These are phyloP conservation scores for Aspergillus brasiliensis DNA, from an alignment of 2,329 filamentous ascomycete species.

Conservation along the genomic window DNA sequence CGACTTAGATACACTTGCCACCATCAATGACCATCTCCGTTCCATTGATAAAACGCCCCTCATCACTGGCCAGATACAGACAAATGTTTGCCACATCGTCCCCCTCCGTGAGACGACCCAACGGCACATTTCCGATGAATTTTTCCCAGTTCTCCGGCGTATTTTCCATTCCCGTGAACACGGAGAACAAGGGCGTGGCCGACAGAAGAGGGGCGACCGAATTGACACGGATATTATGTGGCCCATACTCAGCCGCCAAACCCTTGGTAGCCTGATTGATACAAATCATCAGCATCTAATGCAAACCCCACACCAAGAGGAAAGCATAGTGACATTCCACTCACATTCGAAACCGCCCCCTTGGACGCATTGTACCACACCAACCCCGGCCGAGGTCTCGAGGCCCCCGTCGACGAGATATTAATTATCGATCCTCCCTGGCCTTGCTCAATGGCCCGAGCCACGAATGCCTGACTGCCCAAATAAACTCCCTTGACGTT, in stretches of 20 bases:
- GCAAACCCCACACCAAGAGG: background rate
- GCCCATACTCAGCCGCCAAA: slow-evolving; percentile 72
- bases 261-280: slow-evolving; percentile 61
- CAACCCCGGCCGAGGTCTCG: slow-evolving; percentile 45
- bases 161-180: slow-evolving; percentile 45
- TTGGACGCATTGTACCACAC: slow-evolving; percentile 52
- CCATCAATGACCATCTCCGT: slow-evolving; percentile 69
- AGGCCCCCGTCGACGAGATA: slow-evolving; percentile 47
- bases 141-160: slow-evolving; percentile 48
- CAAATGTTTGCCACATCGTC: slow-evolving; percentile 71
- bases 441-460: slow-evolving; percentile 41
- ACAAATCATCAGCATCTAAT: background rate
- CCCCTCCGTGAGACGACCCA: slow-evolving; percentile 46
- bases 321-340: slow-evolving; percentile 7
- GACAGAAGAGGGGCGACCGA: slow-evolving; percentile 69
- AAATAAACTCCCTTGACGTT: slow-evolving; percentile 49
- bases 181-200: slow-evolving; percentile 63
- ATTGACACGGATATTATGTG: slow-evolving; percentile 72
- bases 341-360: slow-evolving; percentile 47
- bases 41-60: slow-evolving; percentile 71
- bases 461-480: slow-evolving; percentile 37
- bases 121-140: slow-evolving; percentile 48
- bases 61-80: slow-evolving; percentile 70
- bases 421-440: slow-evolving; percentile 48
- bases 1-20: slow-evolving; percentile 45